Evolutionary conservation across 192 early-diverging fungal species (phyloP).

Genomic region (Spinellus fusiger): DNA sequence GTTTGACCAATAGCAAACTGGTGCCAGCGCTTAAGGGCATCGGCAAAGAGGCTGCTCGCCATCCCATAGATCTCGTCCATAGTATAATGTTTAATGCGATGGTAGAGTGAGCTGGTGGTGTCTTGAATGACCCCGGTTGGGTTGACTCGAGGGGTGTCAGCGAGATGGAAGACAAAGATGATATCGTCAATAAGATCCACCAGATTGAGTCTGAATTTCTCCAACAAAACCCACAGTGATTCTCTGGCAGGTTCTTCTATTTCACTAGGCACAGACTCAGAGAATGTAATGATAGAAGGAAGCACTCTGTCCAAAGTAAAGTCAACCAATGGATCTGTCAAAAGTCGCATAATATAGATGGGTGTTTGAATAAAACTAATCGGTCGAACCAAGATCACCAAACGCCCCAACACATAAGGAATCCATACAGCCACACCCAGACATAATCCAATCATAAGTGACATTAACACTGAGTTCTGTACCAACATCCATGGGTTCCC

Average conservation of each 20-base stretch:
- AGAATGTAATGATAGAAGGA: not conserved
- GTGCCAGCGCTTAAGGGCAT: slow-evolving; percentile 33
- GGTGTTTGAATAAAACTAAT: slow-evolving; percentile 45
- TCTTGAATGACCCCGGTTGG: not conserved
- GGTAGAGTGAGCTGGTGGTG: no score
- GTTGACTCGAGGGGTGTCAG: no score
- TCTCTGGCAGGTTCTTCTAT: no score
- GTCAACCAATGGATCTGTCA: slow-evolving; percentile 72
- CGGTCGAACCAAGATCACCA: slow-evolving; percentile 45
- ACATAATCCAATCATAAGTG: slow-evolving; percentile 65
- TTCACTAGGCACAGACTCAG: no score
- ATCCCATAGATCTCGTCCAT: slow-evolving; percentile 8
- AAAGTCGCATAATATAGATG: slow-evolving; percentile 46
- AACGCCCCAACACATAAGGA: slow-evolving; percentile 65
- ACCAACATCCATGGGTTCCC: slow-evolving; percentile 74
- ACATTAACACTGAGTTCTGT: slow-evolving; percentile 78
- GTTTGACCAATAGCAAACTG: slow-evolving; percentile 40
- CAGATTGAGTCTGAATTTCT: no score
- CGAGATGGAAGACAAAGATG: no score
- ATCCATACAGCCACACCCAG: slow-evolving; percentile 67
- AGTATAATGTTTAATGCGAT: not conserved
- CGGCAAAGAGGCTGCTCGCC: not conserved
- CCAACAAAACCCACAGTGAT: no score
- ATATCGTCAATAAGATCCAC: not conserved
- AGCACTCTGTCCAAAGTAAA: slow-evolving; percentile 46